phyloP scores from a whole-genome alignment of 2,329 filamentous ascomycete species.

The Aureobasidium sp. region DNA sequence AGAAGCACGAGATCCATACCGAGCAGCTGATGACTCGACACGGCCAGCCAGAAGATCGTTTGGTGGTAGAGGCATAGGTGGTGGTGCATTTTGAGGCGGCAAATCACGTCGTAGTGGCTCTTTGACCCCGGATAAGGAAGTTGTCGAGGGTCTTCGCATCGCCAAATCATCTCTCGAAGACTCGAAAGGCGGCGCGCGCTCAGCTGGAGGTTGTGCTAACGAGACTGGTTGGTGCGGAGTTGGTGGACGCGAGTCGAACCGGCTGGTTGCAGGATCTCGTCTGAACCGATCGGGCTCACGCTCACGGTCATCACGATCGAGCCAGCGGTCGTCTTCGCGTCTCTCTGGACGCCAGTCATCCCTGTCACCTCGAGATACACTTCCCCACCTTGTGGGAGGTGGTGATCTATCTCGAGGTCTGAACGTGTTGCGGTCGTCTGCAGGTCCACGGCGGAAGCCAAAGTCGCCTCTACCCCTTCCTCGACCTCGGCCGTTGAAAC shows the following conservation, averaged over 20 bases:
- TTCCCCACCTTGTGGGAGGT: conserved; percentile 44
- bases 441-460: conserved; percentile 39
- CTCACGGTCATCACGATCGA: conserved; percentile 30
- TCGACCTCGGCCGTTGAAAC: conserved; percentile 42
- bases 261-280: conserved; percentile 20
- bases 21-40: conserved; percentile 37
- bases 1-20: conserved; percentile 37
- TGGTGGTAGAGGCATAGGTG: conserved; percentile 25
- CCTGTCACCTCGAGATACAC: conserved; percentile 29
- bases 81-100: background rate
- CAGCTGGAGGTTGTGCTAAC: conserved; percentile 25
- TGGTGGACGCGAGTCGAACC: conserved; percentile 21
- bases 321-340: conserved; percentile 33
- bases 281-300: conserved; percentile 29
- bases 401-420: conserved; percentile 39
- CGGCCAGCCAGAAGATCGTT: conserved; percentile 37
- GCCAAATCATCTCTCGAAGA: conserved; percentile 25
- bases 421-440: conserved; percentile 49
- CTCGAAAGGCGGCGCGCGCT: conserved; percentile 24
- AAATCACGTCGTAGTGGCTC: conserved; percentile 23
- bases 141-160: conserved; percentile 12
- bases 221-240: conserved; percentile 17
- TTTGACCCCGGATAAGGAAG: conserved; percentile 18
- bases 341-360: conserved; percentile 37
- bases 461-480: conserved; percentile 47